A percentile compares a stretch with the other conserved stretches of the same genome.
Evolutionary conservation across 2,329 filamentous ascomycete species (phyloP).

Genomic region (Aspergillus ochraceus): DNA sequence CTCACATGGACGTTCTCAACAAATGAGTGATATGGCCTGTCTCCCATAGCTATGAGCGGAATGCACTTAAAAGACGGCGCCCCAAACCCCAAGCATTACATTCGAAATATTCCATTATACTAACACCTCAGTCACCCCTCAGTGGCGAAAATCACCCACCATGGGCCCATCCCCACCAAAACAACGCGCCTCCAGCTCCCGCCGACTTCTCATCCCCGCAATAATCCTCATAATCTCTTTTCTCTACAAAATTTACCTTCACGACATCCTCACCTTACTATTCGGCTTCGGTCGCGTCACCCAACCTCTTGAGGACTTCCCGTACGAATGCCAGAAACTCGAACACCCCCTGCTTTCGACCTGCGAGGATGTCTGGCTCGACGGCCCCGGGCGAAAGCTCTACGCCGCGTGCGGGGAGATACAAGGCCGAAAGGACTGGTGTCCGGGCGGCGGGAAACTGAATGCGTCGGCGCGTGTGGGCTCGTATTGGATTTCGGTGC

Average conservation of each 20-base stretch:
- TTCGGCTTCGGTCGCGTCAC: neutral
- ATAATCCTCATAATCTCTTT: neutral
- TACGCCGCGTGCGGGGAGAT: neutral
- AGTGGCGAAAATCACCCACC: too few relatives aligned
- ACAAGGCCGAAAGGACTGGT: neutral
- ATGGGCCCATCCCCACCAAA: too few relatives aligned
- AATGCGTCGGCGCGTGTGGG: neutral
- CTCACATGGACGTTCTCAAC: too few relatives aligned
- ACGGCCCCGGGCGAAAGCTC: neutral
- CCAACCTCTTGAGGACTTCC: slow-evolving; percentile 2
- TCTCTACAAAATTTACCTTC: slow-evolving; percentile 4
- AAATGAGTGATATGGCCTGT: too few relatives aligned
- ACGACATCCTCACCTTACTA: neutral
- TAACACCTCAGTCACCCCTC: too few relatives aligned
- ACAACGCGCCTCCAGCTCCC: too few relatives aligned
- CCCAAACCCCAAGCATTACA: too few relatives aligned
- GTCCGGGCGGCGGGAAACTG: neutral
- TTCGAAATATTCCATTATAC: too few relatives aligned
- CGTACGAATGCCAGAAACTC: neutral
- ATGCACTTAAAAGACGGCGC: too few relatives aligned
- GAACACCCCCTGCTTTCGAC: neutral
- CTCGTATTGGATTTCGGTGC: neutral
- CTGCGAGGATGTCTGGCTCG: slow-evolving; percentile 7
- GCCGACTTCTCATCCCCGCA: neutral
- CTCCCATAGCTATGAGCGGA: too few relatives aligned